Base-by-base conservation (phyloP, 352 stramenopile species). In the Ochromonadaceae sp. region DNA sequence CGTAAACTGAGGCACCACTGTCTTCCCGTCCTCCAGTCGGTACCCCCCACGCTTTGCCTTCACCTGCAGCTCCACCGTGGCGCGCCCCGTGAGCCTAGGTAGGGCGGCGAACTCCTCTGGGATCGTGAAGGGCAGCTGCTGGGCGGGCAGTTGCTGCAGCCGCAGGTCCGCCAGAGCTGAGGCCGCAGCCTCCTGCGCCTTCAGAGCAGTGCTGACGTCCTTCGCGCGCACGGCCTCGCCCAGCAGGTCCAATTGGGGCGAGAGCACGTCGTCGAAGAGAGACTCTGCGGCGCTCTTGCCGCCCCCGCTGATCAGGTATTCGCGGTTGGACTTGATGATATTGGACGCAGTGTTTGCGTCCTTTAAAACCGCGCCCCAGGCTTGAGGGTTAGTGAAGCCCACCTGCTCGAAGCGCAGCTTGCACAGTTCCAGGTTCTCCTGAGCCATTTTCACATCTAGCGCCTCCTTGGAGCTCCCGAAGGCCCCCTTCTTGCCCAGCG, bases 341-440 rank as follows among this genome's bases (percentile, higher is more conserved):
- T 9, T 50, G 20, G 30, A 53, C 32, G 58, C 58, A 7, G 9
- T 55, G 28, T 50, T 65, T 22, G 40, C 28, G 22, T 63, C 35
- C 31, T 63, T 63, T 17, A 59, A 63, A 52, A n/a, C 5, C 41
- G 10, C 17, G 17, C 5, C 5, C 43, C 43, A 50, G 28, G 43
- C 43, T 17, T 22, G 5, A 17, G 43, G 43, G 32, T 50, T 50
- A 17, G 60, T 41, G 14, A 65, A 65, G 9, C 63, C 63, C 15
- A 69, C 55, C 36, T 69, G 63, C 42, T 69, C 63, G 30, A 69
- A 52, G n/a, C 63, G 20, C 25, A 69, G 44, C 3, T 52, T 4
- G 5, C 49, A 30, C 12, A 69, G 56, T 58, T 69, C 63, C 17
- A 69, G 28, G 38, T 49, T 32, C 35, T 67, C 57, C 39, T 69